Evolutionary conservation across 2,329 filamentous ascomycete species (phyloP), one percentile per base, ranked within the genome.

Genomic region (Penicillium sp.): DNA sequence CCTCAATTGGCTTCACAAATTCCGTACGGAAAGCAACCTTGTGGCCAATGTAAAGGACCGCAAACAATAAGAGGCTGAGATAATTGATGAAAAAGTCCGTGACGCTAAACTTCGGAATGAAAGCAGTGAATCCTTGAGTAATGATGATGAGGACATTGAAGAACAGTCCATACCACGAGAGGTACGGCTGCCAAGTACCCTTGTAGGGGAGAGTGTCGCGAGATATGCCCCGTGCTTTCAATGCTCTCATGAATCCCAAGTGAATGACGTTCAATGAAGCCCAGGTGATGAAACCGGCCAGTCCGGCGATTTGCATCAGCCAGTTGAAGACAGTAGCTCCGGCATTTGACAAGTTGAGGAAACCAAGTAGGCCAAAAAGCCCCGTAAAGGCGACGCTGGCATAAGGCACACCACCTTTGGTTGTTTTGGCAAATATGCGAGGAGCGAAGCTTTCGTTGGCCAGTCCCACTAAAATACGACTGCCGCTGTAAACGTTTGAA

Each of bases 251-350:
- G 16, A 54, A 54, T 5, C 39, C 32, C 1, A 54, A 31, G 39
- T 54, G 51, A 18, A 46, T 49, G 14, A 49, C 39, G n/a, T 54
- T 54, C 1, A 54, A 39, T 16, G 51, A 54, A 4, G 51, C 46
- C 51, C 51, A 54, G 14, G 51, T 54, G 14, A 54, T 54, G 2
- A 54, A 54, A 5, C 51, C 51, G 1, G 51, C 51, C 18, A 54
- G 21, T 4, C 51, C 51, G 16, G 46, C 46, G 14, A 54, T 54
- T 11, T 54, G 51, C 14, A 54, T 49, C 31, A 54, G 24, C 51
- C 51, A 54, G 46, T 54, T 54, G 40, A 54, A 54, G 5, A 54
- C 51, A 4, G 45, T 49, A 13, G 45, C 46, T 43, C 51, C 51
- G 11, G 39, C 10, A 24, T 49, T 54, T 5, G 45, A 49, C 14